Percentiles rank a stretch among this genome's conserved stretches.
Evolutionary conservation across 108 stramenopile species (phyloP).

Genomic region (Skeletonema potamos): DNA sequence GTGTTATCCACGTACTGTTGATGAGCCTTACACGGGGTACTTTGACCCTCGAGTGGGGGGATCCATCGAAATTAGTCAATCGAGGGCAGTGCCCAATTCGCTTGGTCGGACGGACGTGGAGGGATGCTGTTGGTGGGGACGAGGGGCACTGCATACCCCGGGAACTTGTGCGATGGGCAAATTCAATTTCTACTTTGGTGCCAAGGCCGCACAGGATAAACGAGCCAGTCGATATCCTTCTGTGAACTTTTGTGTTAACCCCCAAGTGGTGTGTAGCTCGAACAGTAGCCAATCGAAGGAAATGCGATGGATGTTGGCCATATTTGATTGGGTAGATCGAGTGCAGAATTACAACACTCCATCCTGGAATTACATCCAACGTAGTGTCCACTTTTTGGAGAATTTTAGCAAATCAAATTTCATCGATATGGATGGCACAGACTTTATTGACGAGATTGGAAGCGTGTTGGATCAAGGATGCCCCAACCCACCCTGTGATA

Average conservation of each 20-base stretch:
- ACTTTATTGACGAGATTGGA: neutral
- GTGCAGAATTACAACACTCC: slow-evolving; percentile 20
- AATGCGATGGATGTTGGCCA: slow-evolving; percentile 27
- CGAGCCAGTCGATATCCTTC: slow-evolving; percentile 34
- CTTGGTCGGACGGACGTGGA: slow-evolving; percentile 28
- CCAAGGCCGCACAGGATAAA: slow-evolving; percentile 25
- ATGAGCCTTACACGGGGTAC: slow-evolving; percentile 6
- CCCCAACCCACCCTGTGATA: neutral
- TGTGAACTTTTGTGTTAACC: slow-evolving; percentile 35
- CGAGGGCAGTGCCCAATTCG: slow-evolving; percentile 5
- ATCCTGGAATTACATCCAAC: slow-evolving; percentile 10
- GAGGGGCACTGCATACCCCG: slow-evolving; percentile 23
- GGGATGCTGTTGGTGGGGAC: slow-evolving; percentile 46
- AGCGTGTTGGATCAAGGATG: neutral
- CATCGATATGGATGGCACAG: neutral
- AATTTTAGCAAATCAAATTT: neutral
- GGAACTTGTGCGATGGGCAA: slow-evolving; percentile 34
- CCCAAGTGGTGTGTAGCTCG: slow-evolving; percentile 14
- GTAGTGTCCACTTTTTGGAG: neutral
- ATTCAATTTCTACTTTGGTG: slow-evolving; percentile 32
- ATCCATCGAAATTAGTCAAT: neutral
- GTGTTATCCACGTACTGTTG: slow-evolving; percentile 2
- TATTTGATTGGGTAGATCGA: slow-evolving; percentile 20
- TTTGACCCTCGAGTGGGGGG: slow-evolving; percentile 3
- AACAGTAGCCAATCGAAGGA: neutral